phyloP scores from a whole-genome alignment of 768 basidiomycete genomes.

The Lactarius evosmus region DNA sequence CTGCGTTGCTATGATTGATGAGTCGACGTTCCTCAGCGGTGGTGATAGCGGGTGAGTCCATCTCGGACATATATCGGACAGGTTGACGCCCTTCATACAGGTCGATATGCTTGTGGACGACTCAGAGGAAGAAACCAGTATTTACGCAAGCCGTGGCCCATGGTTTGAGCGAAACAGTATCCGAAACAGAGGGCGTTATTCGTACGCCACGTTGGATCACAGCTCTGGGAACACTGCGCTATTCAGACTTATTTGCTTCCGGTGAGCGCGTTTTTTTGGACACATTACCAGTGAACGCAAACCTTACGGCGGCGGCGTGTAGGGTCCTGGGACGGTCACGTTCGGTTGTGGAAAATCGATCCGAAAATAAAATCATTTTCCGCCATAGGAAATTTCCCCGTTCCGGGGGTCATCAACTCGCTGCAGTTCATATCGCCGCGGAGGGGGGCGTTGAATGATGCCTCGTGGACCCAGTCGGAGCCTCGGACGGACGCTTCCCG shows the following conservation, averaged over 20 bases:
- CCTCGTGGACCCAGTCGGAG: conserved; percentile 39
- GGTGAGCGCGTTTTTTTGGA: conserved; percentile 46
- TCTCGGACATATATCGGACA: conserved; percentile 9
- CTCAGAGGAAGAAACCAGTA: conserved; percentile 90
- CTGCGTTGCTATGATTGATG: conserved; percentile 92
- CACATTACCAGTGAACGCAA: neutral
- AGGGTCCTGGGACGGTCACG: conserved; percentile 93
- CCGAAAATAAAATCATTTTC: conserved; percentile 73
- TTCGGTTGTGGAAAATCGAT: conserved; percentile 91
- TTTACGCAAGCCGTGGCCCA: conserved; percentile 86
- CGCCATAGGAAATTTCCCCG: conserved; percentile 58
- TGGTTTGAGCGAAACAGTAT: conserved; percentile 69
- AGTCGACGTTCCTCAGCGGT: conserved; percentile 86
- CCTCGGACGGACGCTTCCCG: conserved; percentile 36
- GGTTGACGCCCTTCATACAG: conserved; percentile 39
- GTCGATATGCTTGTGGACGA: conserved; percentile 90
- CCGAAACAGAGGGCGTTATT: conserved; percentile 71
- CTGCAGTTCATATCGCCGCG: conserved; percentile 71
- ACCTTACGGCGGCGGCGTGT: conserved; percentile 10
- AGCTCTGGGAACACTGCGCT: conserved; percentile 72
- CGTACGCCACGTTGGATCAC: conserved; percentile 90
- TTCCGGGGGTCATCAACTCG: conserved; percentile 84
- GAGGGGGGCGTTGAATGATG: conserved; percentile 40
- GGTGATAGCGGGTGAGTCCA: conserved; percentile 89
- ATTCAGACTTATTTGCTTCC: conserved; percentile 88